Conservation (phyloP, 768 basidiomycete species). For the Boletus insuetus region DNA sequence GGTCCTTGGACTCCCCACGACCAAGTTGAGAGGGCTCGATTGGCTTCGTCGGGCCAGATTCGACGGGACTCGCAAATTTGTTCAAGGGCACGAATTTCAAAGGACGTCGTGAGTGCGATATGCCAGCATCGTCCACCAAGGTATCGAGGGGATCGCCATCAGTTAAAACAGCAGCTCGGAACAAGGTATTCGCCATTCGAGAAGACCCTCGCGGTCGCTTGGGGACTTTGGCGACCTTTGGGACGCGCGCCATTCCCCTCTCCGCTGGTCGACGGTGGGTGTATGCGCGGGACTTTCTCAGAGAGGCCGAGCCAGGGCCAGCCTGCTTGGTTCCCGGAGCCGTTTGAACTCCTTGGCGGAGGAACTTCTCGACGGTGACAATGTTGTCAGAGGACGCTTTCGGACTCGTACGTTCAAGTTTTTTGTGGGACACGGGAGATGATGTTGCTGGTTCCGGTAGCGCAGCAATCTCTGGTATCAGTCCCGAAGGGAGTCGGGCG, state of each 20-base stretch:
- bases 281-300: constrained; percentile 18
- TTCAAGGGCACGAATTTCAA: constrained; percentile 28
- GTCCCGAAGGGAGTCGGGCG: neutral
- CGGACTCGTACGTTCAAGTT: neutral
- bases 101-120: constrained; percentile 20
- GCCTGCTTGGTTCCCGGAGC: neutral
- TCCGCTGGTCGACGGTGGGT: constrained; percentile 1
- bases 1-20: neutral
- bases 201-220: neutral
- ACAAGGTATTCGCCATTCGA: constrained; percentile 13
- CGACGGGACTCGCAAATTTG: constrained; percentile 13
- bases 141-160: constrained; percentile 23
- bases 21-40: neutral
- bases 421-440: neutral
- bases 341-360: constrained; percentile 10
- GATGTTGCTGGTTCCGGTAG: constrained; percentile 8
- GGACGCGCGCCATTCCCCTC: neutral
- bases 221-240: neutral
- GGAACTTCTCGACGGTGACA: constrained; percentile 29
- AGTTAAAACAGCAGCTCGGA: constrained; percentile 28
- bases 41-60: neutral
- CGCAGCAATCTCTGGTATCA: constrained; percentile 20
- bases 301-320: neutral
- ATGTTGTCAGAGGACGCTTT: neutral
- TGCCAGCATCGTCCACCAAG: constrained; percentile 8